Evolutionary conservation across 2,329 filamentous ascomycete genomes (phyloP).

Genomic region (Huntiella moniliformis): DNA sequence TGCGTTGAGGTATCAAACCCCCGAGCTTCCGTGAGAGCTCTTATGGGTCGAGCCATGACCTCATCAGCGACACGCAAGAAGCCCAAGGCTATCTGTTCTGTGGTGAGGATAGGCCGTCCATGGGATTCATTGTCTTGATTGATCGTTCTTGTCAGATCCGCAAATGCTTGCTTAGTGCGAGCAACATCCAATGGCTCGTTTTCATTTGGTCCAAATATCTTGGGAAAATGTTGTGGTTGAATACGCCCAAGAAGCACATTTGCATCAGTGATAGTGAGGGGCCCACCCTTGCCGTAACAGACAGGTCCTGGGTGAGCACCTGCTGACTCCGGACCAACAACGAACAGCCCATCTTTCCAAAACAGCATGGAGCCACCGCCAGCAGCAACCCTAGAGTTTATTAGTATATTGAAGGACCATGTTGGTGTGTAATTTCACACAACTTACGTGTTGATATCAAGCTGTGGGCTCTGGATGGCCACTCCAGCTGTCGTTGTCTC

Average conservation of each 20-base stretch:
- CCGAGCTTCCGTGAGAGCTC: slow-evolving; percentile 79
- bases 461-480: slow-evolving; percentile 76
- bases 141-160: slow-evolving; percentile 58
- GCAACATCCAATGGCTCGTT: slow-evolving; percentile 59
- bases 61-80: slow-evolving; percentile 84
- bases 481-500: slow-evolving; percentile 90
- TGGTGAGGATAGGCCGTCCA: slow-evolving; percentile 48
- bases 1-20: slow-evolving; percentile 83
- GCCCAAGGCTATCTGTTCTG: slow-evolving; percentile 74
- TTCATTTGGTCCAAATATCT: slow-evolving; percentile 84
- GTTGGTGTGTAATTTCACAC: neutral
- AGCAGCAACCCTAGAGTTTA: slow-evolving; percentile 44
- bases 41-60: slow-evolving; percentile 77
- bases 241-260: slow-evolving; percentile 72
- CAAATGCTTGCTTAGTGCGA: slow-evolving; percentile 56
- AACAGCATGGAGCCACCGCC: slow-evolving; percentile 73
- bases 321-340: slow-evolving; percentile 77
- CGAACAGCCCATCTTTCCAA: slow-evolving; percentile 76
- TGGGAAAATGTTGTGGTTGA: slow-evolving; percentile 80
- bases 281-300: slow-evolving; percentile 78
- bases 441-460: slow-evolving; percentile 65
- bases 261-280: slow-evolving; percentile 82
- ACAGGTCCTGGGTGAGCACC: slow-evolving; percentile 78
- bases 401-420: neutral
- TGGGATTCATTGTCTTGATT: slow-evolving; percentile 37